Evolutionary conservation across 2,329 filamentous ascomycete genomes (phyloP), one percentile per base, ranked within the genome.

Genomic region (Xylaria sp.): DNA sequence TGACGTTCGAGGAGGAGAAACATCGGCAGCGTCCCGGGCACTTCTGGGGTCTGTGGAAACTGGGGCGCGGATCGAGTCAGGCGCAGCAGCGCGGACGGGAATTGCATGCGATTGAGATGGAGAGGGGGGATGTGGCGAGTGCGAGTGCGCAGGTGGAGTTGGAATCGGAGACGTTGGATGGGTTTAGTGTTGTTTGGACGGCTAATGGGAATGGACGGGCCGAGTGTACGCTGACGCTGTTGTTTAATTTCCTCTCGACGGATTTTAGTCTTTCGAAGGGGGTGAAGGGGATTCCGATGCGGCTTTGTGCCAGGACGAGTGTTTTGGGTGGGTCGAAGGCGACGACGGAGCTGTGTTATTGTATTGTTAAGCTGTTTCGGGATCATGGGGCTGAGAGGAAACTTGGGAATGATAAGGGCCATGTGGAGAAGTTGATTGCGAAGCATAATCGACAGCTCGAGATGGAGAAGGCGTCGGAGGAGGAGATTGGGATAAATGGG

Each of bases 191-290:
- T 3, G 84, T 87, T 4, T 97, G 93, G 93, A 90, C 87, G 0
- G 88, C 91, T 0, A 88, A 86, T 3, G 75, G 83, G 48, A 87
- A 86, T 53, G 86, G 87, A 89, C 92, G 7, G 91, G 97, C 10
- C 90, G 94, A 51, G 99, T 97, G 80, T 30, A 4, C 23, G 23
- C 23, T 30, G 23, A 30, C 23, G 23, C 23, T 30, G 23, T 5
- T 30, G 23, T 30, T 30, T 30, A 99, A 99, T 76, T 99, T 99
- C 71, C 80, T 99, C 0, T 99, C 94, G 0, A 99, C 94, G 7
- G 94, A 99, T 72, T 99, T 97, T 72, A 97, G 93, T 73, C 94
- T 97, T 71, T 97, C 94, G 8, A 99, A 99, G 72, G 94, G 94
- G 51, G 94, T 99, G 53, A 99, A 97, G 75, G 94, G 94, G 42